Base-by-base conservation (phyloP, 805 yeast species). In the Candida sakaeoensis region DNA sequence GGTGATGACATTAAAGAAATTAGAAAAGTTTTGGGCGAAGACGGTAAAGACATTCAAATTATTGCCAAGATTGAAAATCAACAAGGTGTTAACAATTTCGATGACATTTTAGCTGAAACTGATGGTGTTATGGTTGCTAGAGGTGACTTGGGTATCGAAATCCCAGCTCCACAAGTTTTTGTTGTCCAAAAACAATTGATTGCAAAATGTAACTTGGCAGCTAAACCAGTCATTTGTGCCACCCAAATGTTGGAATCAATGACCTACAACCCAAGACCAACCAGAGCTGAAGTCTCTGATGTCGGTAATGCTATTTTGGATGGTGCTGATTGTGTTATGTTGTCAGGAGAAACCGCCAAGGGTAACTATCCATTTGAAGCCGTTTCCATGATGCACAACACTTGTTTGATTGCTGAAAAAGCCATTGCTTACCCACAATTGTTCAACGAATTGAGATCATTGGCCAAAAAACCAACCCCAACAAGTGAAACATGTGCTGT, bases 121-220 rank as follows among this genome's bases (percentile, higher is more conserved):
- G 99, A 93, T 66, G 99, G 98, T 77, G 96, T 93, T 62, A 93
- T 93, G 99, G 98, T 93, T 67, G 99, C 99, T 60, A 85, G 99
- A 75, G 99, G 99, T 79, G 99, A 93, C 70, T 79, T 93, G 60
- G 99, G 99, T 79, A 93, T 93, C 61, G 99, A 93, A 77, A 93
- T 93, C 61, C 98, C 98, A 53, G 98, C 99, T 52, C 91, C 97
- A 51, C 95, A 90, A 75, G 99, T 93, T 49, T 90, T 93, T 68
- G 89, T 93, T 58, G 98, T 90, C 56, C 99, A 93, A 77, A 93
- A 93, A 80, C 96, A 90, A 77, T 79, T 93, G 74, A 91, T 93
- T 66, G 98, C 99, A 63, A 93, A 93, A 77, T 93, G 96, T 79
- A 95, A 93, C 83, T 75, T 91, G 65, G 98, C 96, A 53, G 99